These are phyloP conservation scores for Cercospora berteroae DNA, from an alignment of 2,329 filamentous ascomycete genomes.

Conservation along the genomic window DNA sequence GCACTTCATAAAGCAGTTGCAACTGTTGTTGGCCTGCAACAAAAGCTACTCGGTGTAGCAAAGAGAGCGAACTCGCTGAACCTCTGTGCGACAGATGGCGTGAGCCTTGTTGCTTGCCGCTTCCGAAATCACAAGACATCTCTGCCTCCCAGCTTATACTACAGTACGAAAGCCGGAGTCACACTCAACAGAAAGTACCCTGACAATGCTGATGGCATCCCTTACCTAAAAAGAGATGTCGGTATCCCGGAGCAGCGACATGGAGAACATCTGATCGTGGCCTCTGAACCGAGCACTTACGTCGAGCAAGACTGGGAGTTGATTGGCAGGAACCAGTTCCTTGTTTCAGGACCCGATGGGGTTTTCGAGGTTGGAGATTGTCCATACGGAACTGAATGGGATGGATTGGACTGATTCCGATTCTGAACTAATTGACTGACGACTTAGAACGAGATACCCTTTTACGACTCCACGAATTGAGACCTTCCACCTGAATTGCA, in stretches of 20 bases:
- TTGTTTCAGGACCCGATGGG: constrained; percentile 44
- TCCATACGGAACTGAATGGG: constrained; percentile 41
- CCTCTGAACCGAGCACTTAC: constrained; percentile 56
- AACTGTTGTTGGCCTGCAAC: constrained; percentile 49
- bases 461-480: not conserved
- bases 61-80: constrained; percentile 53
- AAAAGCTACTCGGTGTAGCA: constrained; percentile 42
- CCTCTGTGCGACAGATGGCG: constrained; percentile 53
- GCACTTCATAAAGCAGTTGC: constrained; percentile 46
- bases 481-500: not conserved
- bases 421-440: not conserved
- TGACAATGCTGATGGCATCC: constrained; percentile 46
- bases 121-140: constrained; percentile 54
- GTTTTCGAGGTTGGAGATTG: constrained; percentile 41
- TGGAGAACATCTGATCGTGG: constrained; percentile 54
- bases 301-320: constrained; percentile 53
- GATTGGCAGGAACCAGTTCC: constrained; percentile 49
- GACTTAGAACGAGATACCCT: constrained; percentile 7
- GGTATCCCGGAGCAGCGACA: constrained; percentile 41
- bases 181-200: constrained; percentile 56
- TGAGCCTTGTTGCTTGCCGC: constrained; percentile 50
- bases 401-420: constrained; percentile 38
- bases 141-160: constrained; percentile 54
- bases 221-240: constrained; percentile 37
- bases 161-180: constrained; percentile 48